Base-by-base conservation (phyloP, 768 basidiomycete genomes). In the Leccinum pellstonianum region DNA sequence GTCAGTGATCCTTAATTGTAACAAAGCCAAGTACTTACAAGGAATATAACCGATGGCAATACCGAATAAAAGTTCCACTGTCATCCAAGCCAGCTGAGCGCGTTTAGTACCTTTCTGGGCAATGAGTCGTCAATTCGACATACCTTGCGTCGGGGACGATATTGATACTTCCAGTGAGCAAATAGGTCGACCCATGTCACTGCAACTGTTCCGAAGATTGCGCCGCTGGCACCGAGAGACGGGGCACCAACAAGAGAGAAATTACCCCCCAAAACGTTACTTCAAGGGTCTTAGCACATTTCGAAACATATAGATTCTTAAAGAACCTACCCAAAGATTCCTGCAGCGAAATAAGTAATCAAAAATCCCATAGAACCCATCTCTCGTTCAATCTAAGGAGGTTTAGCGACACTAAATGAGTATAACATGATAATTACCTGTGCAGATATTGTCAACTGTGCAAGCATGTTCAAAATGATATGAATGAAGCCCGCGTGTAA, bases 401-500 rank as follows among this genome's bases (percentile, higher is more conserved):
- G 0, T 6, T 67, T 6, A 65, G 55, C 31, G 50, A 50, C 23
- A 11, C 17, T 12, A 3, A 31, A 25, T 37, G 56, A 12, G 33
- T 37, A 14, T 3, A 27, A 21, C 15, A 29, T 49, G 21, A 57
- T 51, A 56, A 57, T 65, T 68, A 90, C 92, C 75, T 91, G 87
- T 37, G 88, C 90, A 7, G 88, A 89, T n/a, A 90, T 76, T 0
- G 83, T 84, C 58, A 90, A 71, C 66, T 96, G 95, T 14, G 88
- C 95, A 29, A 95, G 70, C 87, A 98, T 90, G 70, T 99, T 99
- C 61, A 99, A 69, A 4, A 88, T 64, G 37, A 96, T 80, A 71
- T 99, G 96, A n/a, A 99, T 79, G 58, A 99, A 80, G n/a, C 96
- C 96, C 11, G 93, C 97, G 66, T 98, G 96, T 5, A 98, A 75